Percentiles rank a stretch among this genome's conserved stretches.
Conservation (phyloP, 1,284 basidiomycete species). For the Heterobasidion annosum region DNA sequence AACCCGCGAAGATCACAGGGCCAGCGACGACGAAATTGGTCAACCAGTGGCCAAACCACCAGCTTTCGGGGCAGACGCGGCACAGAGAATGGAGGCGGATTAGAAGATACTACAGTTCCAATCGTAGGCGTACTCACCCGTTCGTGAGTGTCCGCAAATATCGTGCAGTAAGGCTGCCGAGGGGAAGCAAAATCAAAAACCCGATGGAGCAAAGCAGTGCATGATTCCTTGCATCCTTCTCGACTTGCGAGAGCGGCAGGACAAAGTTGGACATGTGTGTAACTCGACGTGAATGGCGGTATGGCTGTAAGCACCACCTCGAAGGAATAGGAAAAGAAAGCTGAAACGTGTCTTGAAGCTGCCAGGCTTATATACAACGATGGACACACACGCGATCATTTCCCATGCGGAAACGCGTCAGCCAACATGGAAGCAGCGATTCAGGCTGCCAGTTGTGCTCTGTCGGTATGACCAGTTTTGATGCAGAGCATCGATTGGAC, state of each 20-base stretch:
- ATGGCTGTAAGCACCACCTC: too few relatives aligned
- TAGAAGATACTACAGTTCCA: background rate
- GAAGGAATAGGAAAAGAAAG: too few relatives aligned
- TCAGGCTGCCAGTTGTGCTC: too few relatives aligned
- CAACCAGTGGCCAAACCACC: constrained; percentile 44
- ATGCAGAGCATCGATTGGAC: too few relatives aligned
- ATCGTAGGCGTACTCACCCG: constrained; percentile 20
- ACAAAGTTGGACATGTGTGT: background rate
- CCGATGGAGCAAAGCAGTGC: constrained; percentile 43
- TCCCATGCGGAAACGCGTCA: background rate
- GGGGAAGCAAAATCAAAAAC: constrained; percentile 51
- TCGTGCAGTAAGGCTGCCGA: constrained; percentile 49
- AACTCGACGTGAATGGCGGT: background rate
- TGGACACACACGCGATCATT: background rate
- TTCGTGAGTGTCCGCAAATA: constrained; percentile 41
- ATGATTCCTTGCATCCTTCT: constrained; percentile 30
- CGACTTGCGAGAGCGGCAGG: constrained; percentile 2
- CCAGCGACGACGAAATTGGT: constrained; percentile 36
- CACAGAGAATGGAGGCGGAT: background rate
- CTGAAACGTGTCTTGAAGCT: too few relatives aligned
- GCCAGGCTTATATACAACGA: background rate
- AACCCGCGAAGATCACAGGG: constrained; percentile 41
- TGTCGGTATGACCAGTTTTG: too few relatives aligned
- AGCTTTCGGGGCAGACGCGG: constrained; percentile 22
- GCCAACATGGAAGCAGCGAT: background rate